These are phyloP conservation scores for Apiospora pterosperma DNA, from an alignment of 2,329 filamentous ascomycete genomes.

Conservation along the genomic window DNA sequence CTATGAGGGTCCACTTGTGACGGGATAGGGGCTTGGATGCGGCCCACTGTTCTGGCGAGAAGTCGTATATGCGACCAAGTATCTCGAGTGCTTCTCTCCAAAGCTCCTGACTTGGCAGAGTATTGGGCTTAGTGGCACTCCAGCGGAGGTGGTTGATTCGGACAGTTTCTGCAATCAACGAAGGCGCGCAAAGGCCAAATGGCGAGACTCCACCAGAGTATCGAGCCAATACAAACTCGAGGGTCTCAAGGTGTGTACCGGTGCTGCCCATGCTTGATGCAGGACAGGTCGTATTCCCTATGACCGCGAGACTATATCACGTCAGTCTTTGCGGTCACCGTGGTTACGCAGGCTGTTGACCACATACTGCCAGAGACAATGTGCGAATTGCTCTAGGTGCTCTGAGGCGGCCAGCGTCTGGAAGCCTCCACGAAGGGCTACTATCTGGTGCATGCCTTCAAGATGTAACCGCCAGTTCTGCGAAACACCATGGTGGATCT, in stretches of 20 bases:
- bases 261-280: conserved; percentile 26
- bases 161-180: conserved; percentile 30
- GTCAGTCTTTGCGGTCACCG: conserved; percentile 9
- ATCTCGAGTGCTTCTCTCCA: conserved; percentile 17
- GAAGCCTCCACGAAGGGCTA: conserved; percentile 31
- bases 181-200: conserved; percentile 27
- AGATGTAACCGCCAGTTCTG: conserved; percentile 32
- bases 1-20: conserved; percentile 26
- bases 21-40: conserved; percentile 19
- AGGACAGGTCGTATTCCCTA: conserved; percentile 34
- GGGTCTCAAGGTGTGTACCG: conserved; percentile 18
- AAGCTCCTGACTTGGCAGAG: neutral
- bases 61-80: conserved; percentile 23
- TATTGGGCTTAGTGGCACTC: conserved; percentile 9
- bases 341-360: neutral
- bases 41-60: conserved; percentile 27
- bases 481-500: conserved; percentile 28
- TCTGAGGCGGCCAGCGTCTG: conserved; percentile 14
- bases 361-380: conserved; percentile 22
- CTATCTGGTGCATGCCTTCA: conserved; percentile 27
- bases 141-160: conserved; percentile 32
- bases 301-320: conserved; percentile 23
- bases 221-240: conserved; percentile 19
- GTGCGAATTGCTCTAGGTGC: conserved; percentile 20
- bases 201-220: conserved; percentile 12